Conservation (phyloP, 768 basidiomycete species). For the Podaxis sp. region DNA sequence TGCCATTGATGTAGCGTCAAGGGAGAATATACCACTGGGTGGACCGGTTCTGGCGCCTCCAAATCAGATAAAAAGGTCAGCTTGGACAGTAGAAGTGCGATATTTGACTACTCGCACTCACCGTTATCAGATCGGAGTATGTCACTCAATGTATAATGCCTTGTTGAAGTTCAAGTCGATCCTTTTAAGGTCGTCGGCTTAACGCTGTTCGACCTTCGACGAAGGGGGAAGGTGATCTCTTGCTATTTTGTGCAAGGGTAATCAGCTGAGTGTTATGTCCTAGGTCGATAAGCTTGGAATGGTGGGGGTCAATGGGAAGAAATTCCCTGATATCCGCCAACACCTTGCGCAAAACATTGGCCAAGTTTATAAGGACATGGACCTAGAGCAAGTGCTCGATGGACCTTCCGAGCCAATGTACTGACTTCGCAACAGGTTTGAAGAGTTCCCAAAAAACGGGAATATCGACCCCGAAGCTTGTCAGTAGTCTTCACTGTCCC, state of each 20-base stretch:
- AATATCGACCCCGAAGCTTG: slow-evolving; percentile 77
- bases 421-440: slow-evolving; percentile 47
- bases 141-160: slow-evolving; percentile 18
- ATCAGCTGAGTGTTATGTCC: slow-evolving; percentile 10
- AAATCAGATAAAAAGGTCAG: slow-evolving; percentile 91
- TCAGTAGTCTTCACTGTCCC: slow-evolving; percentile 31
- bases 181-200: slow-evolving; percentile 72
- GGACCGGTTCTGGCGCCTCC: slow-evolving; percentile 88
- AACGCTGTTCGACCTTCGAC: slow-evolving; percentile 85
- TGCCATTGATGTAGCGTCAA: slow-evolving; percentile 12
- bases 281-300: slow-evolving; percentile 74
- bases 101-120: not conserved
- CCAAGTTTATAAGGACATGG: slow-evolving; percentile 82
- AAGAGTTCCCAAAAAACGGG: slow-evolving; percentile 70
- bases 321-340: slow-evolving; percentile 80
- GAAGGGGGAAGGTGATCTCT: slow-evolving; percentile 63
- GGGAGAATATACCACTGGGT: slow-evolving; percentile 95
- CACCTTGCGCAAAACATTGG: slow-evolving; percentile 83
- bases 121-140: slow-evolving; percentile 57
- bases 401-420: not conserved
- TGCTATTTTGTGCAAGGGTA: not conserved
- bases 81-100: not conserved
- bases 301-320: slow-evolving; percentile 86
- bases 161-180: not conserved
- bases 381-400: slow-evolving; percentile 37